These are phyloP conservation scores for Aureobasidium musti DNA, from an alignment of 2,329 filamentous ascomycete genomes.

Conservation along the genomic window DNA sequence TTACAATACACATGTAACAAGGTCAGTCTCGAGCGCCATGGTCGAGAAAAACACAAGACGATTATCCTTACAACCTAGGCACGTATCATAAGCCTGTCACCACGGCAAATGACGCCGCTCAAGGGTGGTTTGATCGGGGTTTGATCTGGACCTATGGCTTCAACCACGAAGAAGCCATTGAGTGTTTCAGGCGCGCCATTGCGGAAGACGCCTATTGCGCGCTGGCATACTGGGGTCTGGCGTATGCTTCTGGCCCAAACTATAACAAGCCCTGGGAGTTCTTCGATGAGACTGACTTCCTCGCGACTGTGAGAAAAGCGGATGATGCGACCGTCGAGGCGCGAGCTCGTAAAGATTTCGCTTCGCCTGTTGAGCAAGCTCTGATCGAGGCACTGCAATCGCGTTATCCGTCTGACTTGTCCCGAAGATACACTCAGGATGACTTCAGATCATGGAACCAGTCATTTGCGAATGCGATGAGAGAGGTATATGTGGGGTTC, in stretches of 20 bases:
- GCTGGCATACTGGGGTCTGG: constrained; percentile 70
- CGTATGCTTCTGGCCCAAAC: constrained; percentile 73
- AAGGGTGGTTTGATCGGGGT: constrained; percentile 70
- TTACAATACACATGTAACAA: neutral
- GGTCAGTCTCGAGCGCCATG: too few relatives aligned
- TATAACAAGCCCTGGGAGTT: constrained; percentile 77
- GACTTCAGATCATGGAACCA: constrained; percentile 54
- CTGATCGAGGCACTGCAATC: constrained; percentile 63
- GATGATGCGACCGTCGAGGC: constrained; percentile 53
- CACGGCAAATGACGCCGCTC: constrained; percentile 55
- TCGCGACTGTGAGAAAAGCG: constrained; percentile 53
- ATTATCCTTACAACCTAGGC: constrained; percentile 59
- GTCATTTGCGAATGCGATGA: constrained; percentile 65
- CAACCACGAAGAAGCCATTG: constrained; percentile 70
- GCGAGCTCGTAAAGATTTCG: constrained; percentile 41
- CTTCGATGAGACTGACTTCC: constrained; percentile 65
- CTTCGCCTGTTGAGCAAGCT: constrained; percentile 59
- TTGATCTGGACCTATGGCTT: constrained; percentile 75
- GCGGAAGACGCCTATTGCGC: constrained; percentile 56
- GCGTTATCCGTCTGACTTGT: constrained; percentile 56
- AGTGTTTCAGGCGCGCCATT: constrained; percentile 65
- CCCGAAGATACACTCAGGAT: neutral
- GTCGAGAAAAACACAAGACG: neutral
- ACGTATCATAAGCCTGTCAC: constrained; percentile 58
- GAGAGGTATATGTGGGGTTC: constrained; percentile 55